A percentile compares a stretch with the other conserved stretches of the same genome.
phyloP scores from a whole-genome alignment of 768 basidiomycete species.

The Podaxis carcinomalis region DNA sequence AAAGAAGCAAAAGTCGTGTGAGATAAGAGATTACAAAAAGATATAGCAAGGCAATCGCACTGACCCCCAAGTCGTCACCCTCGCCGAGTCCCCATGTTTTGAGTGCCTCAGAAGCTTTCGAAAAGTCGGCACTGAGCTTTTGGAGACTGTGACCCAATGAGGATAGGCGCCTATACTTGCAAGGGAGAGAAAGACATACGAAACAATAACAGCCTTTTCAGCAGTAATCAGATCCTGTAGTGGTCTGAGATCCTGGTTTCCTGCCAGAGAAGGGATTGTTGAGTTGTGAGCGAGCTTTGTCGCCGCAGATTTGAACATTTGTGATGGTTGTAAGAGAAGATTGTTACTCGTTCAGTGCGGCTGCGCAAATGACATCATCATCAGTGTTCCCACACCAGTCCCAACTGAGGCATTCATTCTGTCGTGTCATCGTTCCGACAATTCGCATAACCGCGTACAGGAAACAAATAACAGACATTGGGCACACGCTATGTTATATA shows the following conservation, averaged over 20 bases:
- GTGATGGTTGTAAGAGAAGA: not conserved
- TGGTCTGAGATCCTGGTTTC: constrained; percentile 73
- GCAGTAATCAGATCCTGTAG: constrained; percentile 88
- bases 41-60: constrained; percentile 39
- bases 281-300: constrained; percentile 88
- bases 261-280: constrained; percentile 63
- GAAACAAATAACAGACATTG: too few relatives aligned
- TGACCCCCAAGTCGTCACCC: constrained; percentile 77
- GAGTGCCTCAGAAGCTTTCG: constrained; percentile 69
- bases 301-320: constrained; percentile 76
- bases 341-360: not conserved
- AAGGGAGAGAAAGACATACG: constrained; percentile 38
- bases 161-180: not conserved
- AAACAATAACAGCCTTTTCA: constrained; percentile 76
- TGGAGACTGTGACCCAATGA: constrained; percentile 41
- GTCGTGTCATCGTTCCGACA: too few relatives aligned
- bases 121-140: constrained; percentile 59
- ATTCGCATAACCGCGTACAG: too few relatives aligned
- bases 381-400: not conserved
- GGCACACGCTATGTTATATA: not conserved
- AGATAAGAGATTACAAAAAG: constrained; percentile 6
- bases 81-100: constrained; percentile 73
- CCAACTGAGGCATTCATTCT: not conserved
- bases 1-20: not conserved
- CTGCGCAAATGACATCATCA: not conserved